Conservation (phyloP, 805 yeast genomes). For the Nematodospora valgi region DNA sequence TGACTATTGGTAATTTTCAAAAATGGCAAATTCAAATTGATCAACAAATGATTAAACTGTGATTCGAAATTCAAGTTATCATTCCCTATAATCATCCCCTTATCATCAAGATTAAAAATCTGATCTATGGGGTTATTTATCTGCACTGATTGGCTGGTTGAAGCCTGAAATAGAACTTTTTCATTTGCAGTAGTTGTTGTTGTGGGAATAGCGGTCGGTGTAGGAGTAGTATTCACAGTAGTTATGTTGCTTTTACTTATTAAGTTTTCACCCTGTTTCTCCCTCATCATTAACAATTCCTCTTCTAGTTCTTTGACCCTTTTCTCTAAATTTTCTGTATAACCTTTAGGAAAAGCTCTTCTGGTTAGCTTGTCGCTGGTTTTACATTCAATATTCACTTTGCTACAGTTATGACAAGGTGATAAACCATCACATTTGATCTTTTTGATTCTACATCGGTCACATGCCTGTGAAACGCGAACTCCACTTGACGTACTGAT, state of each 20-base stretch:
- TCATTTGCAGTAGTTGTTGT: constrained; percentile 9
- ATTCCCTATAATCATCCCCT: constrained; percentile 43
- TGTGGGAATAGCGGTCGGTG: constrained; percentile 3
- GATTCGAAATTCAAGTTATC: constrained; percentile 44
- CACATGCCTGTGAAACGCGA: constrained; percentile 79
- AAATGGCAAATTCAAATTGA: constrained; percentile 41
- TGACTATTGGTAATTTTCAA: constrained; percentile 43
- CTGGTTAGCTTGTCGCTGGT: constrained; percentile 72
- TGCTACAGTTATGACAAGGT: constrained; percentile 68
- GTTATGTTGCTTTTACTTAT: constrained; percentile 6
- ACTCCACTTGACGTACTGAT: constrained; percentile 36
- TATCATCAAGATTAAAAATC: constrained; percentile 39
- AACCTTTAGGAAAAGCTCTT: constrained; percentile 78
- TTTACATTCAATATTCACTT: constrained; percentile 64
- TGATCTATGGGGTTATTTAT: constrained; percentile 45
- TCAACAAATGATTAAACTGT: constrained; percentile 42
- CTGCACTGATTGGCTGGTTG: constrained; percentile 13
- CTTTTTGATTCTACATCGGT: constrained; percentile 72
- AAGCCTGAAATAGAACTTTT: constrained; percentile 11
- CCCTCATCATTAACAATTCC: constrained; percentile 41
- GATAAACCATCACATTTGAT: constrained; percentile 71
- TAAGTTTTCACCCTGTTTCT: constrained; percentile 14
- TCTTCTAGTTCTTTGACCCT: constrained; percentile 60
- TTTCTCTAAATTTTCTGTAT: constrained; percentile 70
- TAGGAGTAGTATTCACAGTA: not conserved